Evolutionary conservation across 2,329 filamentous ascomycete genomes (phyloP), one percentile per base, ranked within the genome.

Genomic region (Monosporascus sp.): DNA sequence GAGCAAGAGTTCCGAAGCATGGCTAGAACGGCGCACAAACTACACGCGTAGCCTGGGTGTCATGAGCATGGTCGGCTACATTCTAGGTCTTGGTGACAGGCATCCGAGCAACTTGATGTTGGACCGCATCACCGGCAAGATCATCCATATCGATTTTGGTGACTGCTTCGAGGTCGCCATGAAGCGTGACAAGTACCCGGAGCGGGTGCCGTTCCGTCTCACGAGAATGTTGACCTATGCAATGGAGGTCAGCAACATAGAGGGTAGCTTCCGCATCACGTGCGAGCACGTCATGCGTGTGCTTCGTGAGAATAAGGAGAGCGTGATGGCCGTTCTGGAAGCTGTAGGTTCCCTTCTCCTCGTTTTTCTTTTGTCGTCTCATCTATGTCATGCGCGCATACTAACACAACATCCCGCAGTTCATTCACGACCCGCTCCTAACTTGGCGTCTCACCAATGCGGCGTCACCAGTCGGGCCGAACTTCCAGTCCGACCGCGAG

Each of bases 1-100:
- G 82, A 96, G 90, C 67, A 97, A 97, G 78, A 96, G 89, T 56
- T 97, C 93, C 0, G 94, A 99, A 71, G 88, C 93, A 2, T 99
- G 94, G 94, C 84, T 99, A 37, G 94, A 97, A 71, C 83, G 94
- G 44, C 88, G 94, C 50, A 99, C 95, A n/a, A 99, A 96, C 68
- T 99, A 99, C 74, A 99, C 94, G 18, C 88, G 94, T 53, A 97
- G 93, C 1, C 79, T 99, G 2, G 94, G 90, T 62, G 94, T 99
- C 64, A 99, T 99, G 94, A 97, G 91, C n/a, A 99, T 99, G 91
- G 94, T 97, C n/a, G 94, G 94, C 58, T 99, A 99, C 71, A 97
- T 99, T 59, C 84, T 99, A 22, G 95, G 94, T 55, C 79, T 99
- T 15, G 94, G 94, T 51, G 94, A 99, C 74, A 87, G 95, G 47